A percentile compares a stretch with the other conserved stretches of the same genome.
These are phyloP conservation scores for Dactylellina parvicollis DNA, from an alignment of 2,329 filamentous ascomycete species.

Conservation along the genomic window DNA sequence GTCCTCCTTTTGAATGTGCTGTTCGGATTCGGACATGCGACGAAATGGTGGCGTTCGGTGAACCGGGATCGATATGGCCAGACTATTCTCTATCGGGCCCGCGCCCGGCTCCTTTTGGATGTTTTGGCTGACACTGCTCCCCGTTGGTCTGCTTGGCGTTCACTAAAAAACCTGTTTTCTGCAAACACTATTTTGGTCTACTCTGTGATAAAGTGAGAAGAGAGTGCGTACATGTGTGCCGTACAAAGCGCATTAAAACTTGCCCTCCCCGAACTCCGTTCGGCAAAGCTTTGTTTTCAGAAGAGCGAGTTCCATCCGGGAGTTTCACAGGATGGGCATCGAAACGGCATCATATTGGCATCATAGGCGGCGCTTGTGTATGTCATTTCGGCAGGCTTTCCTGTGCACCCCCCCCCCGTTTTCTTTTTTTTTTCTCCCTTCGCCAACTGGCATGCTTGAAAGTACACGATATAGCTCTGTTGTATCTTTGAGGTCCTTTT, in stretches of 20 bases:
- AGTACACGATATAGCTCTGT: constrained; percentile 23
- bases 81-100: constrained; percentile 27
- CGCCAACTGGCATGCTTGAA: constrained; percentile 7
- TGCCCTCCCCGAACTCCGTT: no score
- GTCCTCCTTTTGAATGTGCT: neutral
- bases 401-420: neutral
- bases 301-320: constrained; percentile 36
- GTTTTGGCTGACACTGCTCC: constrained; percentile 7
- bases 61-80: constrained; percentile 23
- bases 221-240: no score
- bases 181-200: constrained; percentile 9
- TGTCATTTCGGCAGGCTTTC: constrained; percentile 9
- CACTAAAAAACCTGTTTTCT: constrained; percentile 47
- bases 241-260: no score
- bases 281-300: constrained; percentile 8
- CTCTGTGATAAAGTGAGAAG: constrained; percentile 15
- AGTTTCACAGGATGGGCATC: constrained; percentile 17
- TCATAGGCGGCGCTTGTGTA: constrained; percentile 29
- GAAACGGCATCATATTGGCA: constrained; percentile 47
- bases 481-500: neutral
- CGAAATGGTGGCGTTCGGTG: constrained; percentile 37
- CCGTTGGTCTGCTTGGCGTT: neutral
- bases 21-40: constrained; percentile 36
- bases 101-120: constrained; percentile 24
- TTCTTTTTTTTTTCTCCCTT: neutral